Evolutionary conservation across 345 rosid genomes (phyloP), one percentile per base, ranked within the genome.

Genomic region (Euphorbia tirucalli): DNA sequence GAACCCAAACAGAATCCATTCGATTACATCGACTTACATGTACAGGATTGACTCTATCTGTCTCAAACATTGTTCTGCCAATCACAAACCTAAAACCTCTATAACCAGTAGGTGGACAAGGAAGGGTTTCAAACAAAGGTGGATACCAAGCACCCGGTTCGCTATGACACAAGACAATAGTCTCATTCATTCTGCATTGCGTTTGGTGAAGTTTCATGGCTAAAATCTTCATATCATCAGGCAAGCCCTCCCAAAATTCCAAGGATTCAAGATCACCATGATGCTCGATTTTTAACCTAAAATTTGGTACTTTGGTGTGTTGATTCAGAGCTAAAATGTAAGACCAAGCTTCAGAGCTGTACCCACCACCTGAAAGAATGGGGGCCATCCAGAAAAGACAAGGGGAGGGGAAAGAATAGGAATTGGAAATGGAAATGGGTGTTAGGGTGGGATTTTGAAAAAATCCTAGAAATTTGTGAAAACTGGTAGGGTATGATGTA

Each of bases 141-240:
- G 98, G 97, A 66, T 89, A 74, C 97, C 98, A 91, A 75, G 96
- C 98, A 59, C 98, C 93, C 44, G 97, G 98, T 82, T 91, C 97
- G 66, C 98, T 93, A 65, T 91, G 97, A 74, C 98, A 93, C 22
- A 93, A 75, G 28, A 91, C 95, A 50, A 91, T 69, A 48, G 93
- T 93, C 81, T 86, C 86, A 74, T 88, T 85, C 19, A 72, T 66
- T 16, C 56, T 77, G 64, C 98, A 89, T 62, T 83, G 61, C 1
- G 87, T 83, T 41, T 11, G 78, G 59, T 88, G 67, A 80, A 93
- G 85, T 70, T 83, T 76, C 37, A 78, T 27, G 0, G 89, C 93
- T 71, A 88, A 11, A 35, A 74, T 72, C 78, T 69, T 87, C 0
- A 77, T 27, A 61, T 88, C 72, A 41, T 44, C 68, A 19, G 90